phyloP scores from a whole-genome alignment of 495 filamentous ascomycete species.

The Cercophora samala region DNA sequence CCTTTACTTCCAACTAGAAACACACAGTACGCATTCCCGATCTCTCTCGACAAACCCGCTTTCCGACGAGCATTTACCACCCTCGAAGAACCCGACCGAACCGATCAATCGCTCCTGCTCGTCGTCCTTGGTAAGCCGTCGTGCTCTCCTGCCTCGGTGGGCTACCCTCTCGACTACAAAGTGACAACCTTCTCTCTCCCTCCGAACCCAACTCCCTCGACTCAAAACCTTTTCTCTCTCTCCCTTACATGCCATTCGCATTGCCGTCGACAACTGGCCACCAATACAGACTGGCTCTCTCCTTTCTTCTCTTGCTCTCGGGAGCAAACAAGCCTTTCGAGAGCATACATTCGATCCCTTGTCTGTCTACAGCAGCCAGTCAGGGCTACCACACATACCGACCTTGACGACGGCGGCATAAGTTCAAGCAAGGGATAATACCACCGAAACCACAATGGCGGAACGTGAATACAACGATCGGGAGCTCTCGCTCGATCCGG shows the following conservation, averaged over 20 bases:
- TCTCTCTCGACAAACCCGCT: not conserved
- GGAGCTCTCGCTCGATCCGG: conserved; percentile 64
- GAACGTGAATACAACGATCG: conserved; percentile 42
- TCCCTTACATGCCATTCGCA: not conserved
- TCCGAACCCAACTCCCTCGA: not conserved
- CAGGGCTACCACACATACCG: not conserved
- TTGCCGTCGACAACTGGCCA: not conserved
- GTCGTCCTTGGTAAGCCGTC: not conserved
- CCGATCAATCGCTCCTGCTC: not conserved
- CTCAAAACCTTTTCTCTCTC: not conserved
- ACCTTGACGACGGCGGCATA: not conserved
- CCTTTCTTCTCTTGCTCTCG: not conserved
- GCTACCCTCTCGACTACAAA: not conserved
- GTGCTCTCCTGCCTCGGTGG: not conserved
- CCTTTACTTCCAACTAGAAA: not conserved
- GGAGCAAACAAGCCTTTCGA: not conserved
- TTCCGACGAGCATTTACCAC: not conserved
- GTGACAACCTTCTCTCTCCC: not conserved
- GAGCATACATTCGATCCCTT: too few relatives aligned
- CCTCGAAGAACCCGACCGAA: not conserved
- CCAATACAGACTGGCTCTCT: not conserved
- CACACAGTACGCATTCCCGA: not conserved
- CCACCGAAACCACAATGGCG: conserved; percentile 30
- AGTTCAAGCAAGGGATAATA: not conserved
- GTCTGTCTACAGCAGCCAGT: too few relatives aligned